These are phyloP conservation scores for Kalaharituber pfeilii DNA, from an alignment of 2,329 filamentous ascomycete species.

Conservation along the genomic window DNA sequence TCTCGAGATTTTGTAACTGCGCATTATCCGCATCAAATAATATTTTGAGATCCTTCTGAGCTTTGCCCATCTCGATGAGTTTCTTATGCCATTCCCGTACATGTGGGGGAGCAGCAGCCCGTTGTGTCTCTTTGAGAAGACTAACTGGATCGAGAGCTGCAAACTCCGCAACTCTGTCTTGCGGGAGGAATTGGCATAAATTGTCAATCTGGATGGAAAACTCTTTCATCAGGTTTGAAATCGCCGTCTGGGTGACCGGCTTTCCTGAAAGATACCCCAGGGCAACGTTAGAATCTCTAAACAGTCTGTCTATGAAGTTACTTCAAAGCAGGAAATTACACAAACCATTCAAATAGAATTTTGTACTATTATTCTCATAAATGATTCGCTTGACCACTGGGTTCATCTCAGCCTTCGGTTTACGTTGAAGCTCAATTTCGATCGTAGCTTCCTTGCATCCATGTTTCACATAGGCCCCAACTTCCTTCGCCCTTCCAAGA, in stretches of 20 bases:
- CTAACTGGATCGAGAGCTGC: conserved; percentile 66
- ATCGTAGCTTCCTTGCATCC: conserved; percentile 60
- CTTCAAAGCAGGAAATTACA: conserved; percentile 19
- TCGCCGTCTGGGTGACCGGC: conserved; percentile 35
- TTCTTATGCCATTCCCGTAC: conserved; percentile 63
- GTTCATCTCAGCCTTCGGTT: conserved; percentile 43
- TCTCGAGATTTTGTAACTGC: conserved; percentile 48
- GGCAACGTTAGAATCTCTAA: neutral
- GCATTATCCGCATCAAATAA: conserved; percentile 44
- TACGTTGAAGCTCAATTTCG: conserved; percentile 72
- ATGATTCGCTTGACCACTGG: conserved; percentile 60
- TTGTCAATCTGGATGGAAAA: conserved; percentile 95
- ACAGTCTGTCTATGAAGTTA: neutral
- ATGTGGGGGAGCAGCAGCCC: conserved; percentile 65
- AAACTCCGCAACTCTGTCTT: conserved; percentile 91
- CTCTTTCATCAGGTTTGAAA: conserved; percentile 48
- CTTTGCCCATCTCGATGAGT: conserved; percentile 51
- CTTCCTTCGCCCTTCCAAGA: conserved; percentile 66
- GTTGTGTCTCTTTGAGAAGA: conserved; percentile 66
- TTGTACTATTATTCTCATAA: conserved; percentile 61
- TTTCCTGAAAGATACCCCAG: conserved; percentile 4
- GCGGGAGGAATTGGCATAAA: conserved; percentile 87
- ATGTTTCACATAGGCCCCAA: conserved; percentile 87
- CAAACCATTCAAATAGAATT: conserved; percentile 60
- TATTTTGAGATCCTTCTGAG: conserved; percentile 47